A percentile compares a stretch with the other conserved stretches of the same genome.
These are phyloP conservation scores for Bauhinia variegata DNA, from an alignment of 306 rosid genomes.

Conservation along the genomic window DNA sequence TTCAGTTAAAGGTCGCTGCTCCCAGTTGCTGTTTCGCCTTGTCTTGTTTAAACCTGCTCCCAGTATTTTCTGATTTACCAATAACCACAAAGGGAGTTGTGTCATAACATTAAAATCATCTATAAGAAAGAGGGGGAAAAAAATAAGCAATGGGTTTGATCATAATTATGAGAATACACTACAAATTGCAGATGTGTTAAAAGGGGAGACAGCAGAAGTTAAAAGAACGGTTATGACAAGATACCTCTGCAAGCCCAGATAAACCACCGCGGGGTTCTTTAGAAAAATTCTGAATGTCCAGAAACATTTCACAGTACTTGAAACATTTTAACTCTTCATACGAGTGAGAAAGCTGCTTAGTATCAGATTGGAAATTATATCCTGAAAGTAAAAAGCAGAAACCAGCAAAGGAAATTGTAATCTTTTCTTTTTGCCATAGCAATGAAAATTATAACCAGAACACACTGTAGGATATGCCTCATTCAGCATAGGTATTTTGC, in stretches of 20 bases:
- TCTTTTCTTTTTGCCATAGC: too few relatives aligned
- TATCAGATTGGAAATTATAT: constrained; percentile 87
- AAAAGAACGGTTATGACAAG: constrained; percentile 1
- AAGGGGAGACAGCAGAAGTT: constrained; percentile 19
- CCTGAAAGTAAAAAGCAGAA: constrained; percentile 61
- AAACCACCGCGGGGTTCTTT: constrained; percentile 85
- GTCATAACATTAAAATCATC: constrained; percentile 26
- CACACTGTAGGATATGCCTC: not conserved
- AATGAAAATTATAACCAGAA: too few relatives aligned
- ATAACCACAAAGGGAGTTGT: constrained; percentile 29
- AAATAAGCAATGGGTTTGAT: constrained; percentile 14
- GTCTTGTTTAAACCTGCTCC: constrained; percentile 95
- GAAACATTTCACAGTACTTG: constrained; percentile 75
- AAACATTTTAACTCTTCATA: constrained; percentile 79
- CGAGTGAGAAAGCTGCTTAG: constrained; percentile 78
- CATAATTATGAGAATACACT: not conserved
- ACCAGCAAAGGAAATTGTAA: constrained; percentile 10
- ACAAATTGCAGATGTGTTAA: not conserved
- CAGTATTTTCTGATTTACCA: constrained; percentile 68
- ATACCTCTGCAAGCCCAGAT: constrained; percentile 84
- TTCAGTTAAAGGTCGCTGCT: constrained; percentile 78
- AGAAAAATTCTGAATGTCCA: constrained; percentile 81
- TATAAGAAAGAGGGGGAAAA: not conserved
- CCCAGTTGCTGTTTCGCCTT: constrained; percentile 94
- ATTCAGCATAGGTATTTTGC: constrained; percentile 12